Percentiles rank a stretch among this genome's conserved stretches.
These are phyloP conservation scores for Domatiomyces catenatus DNA, from an alignment of 2,329 filamentous ascomycete species.

Conservation along the genomic window DNA sequence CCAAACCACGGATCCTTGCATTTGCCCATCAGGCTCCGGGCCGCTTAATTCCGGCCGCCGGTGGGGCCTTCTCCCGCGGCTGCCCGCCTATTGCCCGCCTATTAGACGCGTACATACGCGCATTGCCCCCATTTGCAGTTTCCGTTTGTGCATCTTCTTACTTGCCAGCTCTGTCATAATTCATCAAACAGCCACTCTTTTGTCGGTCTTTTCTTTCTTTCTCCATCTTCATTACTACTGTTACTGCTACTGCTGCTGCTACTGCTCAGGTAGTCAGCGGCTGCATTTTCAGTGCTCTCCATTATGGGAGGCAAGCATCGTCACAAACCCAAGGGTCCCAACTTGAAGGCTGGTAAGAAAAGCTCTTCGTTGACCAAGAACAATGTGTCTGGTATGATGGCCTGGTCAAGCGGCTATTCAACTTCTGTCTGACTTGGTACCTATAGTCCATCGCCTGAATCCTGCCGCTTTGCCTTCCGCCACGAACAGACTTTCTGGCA, in stretches of 20 bases:
- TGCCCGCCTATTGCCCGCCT: not conserved
- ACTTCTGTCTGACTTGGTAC: conserved; percentile 2
- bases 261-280: not conserved
- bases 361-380: conserved; percentile 8
- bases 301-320: conserved; percentile 15
- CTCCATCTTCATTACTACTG: not conserved
- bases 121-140: not conserved
- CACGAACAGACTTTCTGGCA: not conserved
- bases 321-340: conserved; percentile 4
- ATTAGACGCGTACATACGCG: not conserved
- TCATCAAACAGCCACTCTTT: no score
- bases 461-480: not conserved
- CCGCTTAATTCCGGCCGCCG: not conserved
- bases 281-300: not conserved
- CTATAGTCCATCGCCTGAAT: conserved; percentile 5
- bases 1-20: not conserved
- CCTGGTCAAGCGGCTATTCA: not conserved
- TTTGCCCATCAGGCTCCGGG: not conserved
- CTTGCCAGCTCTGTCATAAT: no score
- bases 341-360: conserved; percentile 5
- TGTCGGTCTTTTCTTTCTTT: no score
- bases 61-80: not conserved
- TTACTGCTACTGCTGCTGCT: not conserved
- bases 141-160: not conserved
- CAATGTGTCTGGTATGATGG: not conserved